phyloP scores from a whole-genome alignment of 768 basidiomycete genomes.

The Tricholoma saponaceum region DNA sequence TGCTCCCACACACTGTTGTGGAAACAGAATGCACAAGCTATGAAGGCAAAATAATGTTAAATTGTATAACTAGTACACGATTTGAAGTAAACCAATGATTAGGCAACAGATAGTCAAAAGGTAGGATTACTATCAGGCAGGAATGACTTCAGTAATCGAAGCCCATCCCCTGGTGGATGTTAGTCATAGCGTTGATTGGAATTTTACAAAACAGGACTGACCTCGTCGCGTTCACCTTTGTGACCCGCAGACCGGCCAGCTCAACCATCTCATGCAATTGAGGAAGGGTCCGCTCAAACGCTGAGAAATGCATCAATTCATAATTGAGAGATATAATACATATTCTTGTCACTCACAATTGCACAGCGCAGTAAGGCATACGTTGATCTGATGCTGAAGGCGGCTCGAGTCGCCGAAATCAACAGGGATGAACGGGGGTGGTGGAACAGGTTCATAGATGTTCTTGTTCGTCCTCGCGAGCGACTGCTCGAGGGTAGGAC shows the following conservation, averaged over 20 bases:
- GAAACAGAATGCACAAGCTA: no score
- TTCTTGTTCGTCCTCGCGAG: conserved; percentile 23
- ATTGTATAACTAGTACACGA: no score
- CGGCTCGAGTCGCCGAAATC: conserved; percentile 35
- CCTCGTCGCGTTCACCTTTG: conserved; percentile 35
- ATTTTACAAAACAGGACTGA: conserved; percentile 10
- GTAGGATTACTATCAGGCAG: conserved; percentile 10
- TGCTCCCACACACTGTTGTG: no score
- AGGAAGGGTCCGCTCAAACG: conserved; percentile 32
- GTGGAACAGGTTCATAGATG: conserved; percentile 27
- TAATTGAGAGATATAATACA: neutral
- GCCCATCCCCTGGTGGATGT: conserved; percentile 28
- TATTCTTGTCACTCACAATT: conserved; percentile 21
- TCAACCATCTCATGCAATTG: conserved; percentile 35
- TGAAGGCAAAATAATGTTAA: neutral
- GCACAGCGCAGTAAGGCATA: conserved; percentile 31
- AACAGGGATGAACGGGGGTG: conserved; percentile 32
- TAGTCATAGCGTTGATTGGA: neutral
- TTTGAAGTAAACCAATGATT: no score
- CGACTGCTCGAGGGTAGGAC: conserved; percentile 24
- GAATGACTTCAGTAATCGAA: conserved; percentile 33
- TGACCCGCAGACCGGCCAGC: conserved; percentile 30
- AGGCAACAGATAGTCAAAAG: neutral
- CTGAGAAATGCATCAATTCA: conserved; percentile 12
- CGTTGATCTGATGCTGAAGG: conserved; percentile 33